These are phyloP conservation scores for Camellia oleifera DNA, from an alignment of 179 eudicot genomes.

Conservation along the genomic window DNA sequence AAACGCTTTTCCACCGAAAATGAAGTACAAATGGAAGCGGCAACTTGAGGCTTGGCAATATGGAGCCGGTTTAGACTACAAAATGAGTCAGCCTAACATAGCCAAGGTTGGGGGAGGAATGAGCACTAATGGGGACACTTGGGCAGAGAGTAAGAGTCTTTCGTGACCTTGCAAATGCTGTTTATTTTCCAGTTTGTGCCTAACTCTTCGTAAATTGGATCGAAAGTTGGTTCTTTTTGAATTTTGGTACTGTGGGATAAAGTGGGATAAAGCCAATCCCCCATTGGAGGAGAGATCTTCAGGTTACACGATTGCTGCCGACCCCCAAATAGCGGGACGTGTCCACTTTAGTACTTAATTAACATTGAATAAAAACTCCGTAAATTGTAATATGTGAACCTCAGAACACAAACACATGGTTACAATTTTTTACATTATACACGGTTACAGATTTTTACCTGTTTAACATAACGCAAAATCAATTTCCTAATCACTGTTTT, in stretches of 20 bases:
- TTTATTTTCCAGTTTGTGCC: neutral
- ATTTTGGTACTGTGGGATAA: no score
- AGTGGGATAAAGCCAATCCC: neutral
- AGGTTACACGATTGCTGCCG: neutral
- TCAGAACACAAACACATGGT: neutral
- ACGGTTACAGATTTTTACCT: neutral
- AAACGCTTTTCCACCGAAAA: constrained; percentile 48
- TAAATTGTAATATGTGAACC: constrained; percentile 2
- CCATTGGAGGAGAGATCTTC: neutral
- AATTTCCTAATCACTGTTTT: neutral
- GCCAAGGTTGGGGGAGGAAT: neutral
- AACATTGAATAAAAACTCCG: neutral
- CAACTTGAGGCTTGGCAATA: constrained; percentile 93
- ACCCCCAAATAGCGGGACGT: neutral
- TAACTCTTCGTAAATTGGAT: no score
- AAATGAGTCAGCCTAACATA: constrained; percentile 16
- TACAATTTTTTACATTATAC: no score
- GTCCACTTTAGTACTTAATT: neutral
- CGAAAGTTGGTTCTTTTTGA: no score
- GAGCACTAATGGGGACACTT: neutral
- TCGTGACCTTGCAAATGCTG: neutral
- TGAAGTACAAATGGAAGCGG: constrained; percentile 68
- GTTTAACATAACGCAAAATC: neutral
- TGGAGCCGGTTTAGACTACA: constrained; percentile 90
- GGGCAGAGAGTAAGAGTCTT: constrained; percentile 9